Evolutionary conservation across 1,139 yeast genomes (phyloP).

Genomic region (Pichia sp.): DNA sequence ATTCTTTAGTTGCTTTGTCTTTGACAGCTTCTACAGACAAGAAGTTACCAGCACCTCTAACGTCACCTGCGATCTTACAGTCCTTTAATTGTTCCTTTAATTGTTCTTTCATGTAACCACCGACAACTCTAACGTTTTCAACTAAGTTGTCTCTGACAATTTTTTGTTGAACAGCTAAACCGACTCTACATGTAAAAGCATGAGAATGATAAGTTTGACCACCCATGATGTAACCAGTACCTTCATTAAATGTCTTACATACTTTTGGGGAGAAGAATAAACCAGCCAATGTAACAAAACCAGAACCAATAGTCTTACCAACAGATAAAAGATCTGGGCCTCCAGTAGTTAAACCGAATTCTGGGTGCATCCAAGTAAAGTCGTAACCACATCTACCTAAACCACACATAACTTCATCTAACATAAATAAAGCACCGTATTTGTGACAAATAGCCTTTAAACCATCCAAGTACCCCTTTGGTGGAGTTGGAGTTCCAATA

Average conservation of each 20-base stretch:
- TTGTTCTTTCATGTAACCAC: slow-evolving; percentile 43
- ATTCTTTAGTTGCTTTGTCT: slow-evolving; percentile 43
- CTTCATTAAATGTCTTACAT: slow-evolving; percentile 39
- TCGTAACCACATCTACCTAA: slow-evolving; percentile 47
- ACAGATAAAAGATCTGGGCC: slow-evolving; percentile 59
- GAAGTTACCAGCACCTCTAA: slow-evolving; percentile 59
- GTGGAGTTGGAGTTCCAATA: slow-evolving; percentile 50
- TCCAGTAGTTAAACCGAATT: slow-evolving; percentile 32
- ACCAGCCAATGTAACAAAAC: slow-evolving; percentile 58
- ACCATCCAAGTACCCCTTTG: slow-evolving; percentile 53
- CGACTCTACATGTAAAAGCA: slow-evolving; percentile 53
- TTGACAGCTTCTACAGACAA: slow-evolving; percentile 54
- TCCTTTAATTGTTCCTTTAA: slow-evolving; percentile 33
- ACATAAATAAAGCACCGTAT: slow-evolving; percentile 50
- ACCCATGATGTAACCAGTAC: slow-evolving; percentile 42
- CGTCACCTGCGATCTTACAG: slow-evolving; percentile 45
- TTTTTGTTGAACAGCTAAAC: slow-evolving; percentile 52
- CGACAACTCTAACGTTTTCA: slow-evolving; percentile 44
- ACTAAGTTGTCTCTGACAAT: slow-evolving; percentile 40
- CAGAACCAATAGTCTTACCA: slow-evolving; percentile 62
- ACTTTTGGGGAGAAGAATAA: slow-evolving; percentile 48
- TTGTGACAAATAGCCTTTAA: slow-evolving; percentile 48
- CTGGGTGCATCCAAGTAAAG: slow-evolving; percentile 27
- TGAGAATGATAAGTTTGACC: slow-evolving; percentile 61
- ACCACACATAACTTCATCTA: slow-evolving; percentile 67